A percentile compares a stretch with the other conserved stretches of the same genome.
Conservation (phyloP, 2,329 filamentous ascomycete species). For the Claviceps arundinis region DNA sequence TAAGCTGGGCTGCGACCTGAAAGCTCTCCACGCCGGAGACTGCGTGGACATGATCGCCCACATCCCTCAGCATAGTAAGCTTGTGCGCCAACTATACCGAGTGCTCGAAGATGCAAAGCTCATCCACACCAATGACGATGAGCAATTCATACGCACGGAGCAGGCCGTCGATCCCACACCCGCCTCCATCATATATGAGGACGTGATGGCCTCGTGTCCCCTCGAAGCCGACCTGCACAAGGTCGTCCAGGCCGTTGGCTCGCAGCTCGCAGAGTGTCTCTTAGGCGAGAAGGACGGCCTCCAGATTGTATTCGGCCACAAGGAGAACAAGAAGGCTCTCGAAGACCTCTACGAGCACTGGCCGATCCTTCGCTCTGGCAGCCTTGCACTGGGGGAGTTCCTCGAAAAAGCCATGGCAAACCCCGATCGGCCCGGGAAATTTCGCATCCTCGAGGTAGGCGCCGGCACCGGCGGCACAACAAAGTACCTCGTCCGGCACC, state of each 20-base stretch:
- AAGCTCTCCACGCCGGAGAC: neutral
- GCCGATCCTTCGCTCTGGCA: neutral
- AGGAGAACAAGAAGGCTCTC: neutral
- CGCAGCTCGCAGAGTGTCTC: neutral
- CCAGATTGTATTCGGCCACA: neutral
- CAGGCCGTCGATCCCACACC: neutral
- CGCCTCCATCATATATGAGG: neutral
- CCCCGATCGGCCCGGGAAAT: neutral
- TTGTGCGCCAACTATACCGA: neutral
- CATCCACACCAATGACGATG: neutral
- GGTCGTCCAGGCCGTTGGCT: neutral
- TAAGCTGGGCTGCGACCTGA: neutral
- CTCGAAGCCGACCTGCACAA: neutral
- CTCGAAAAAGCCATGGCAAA: neutral
- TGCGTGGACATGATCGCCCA: neutral
- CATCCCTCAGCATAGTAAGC: neutral
- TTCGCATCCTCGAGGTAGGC: slow-evolving; percentile 12
- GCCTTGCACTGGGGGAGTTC: neutral
- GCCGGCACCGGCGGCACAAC: slow-evolving; percentile 22
- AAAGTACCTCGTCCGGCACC: slow-evolving; percentile 13
- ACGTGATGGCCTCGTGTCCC: neutral
- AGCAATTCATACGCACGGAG: neutral
- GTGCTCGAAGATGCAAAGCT: neutral
- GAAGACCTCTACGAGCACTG: slow-evolving; percentile 1
- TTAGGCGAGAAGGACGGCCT: neutral